These are phyloP conservation scores for Paecilomyces formosus DNA, from an alignment of 2,329 filamentous ascomycete species.

Conservation along the genomic window DNA sequence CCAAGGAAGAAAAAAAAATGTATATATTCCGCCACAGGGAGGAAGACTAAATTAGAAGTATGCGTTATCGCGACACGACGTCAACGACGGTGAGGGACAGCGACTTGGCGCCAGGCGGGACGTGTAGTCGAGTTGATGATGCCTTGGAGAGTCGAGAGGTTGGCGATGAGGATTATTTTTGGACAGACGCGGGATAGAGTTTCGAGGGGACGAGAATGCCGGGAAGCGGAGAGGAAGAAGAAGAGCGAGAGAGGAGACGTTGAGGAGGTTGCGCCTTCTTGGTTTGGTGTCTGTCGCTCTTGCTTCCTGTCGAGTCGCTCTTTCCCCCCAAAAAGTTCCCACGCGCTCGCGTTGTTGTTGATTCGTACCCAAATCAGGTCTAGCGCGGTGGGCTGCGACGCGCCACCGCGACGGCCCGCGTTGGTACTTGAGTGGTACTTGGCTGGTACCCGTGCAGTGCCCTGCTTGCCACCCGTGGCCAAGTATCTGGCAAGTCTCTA, in stretches of 20 bases:
- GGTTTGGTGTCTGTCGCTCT: neutral
- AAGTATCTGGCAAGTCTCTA: neutral
- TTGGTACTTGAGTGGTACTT: neutral
- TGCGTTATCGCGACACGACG: neutral
- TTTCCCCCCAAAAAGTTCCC: neutral
- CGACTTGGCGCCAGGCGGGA: neutral
- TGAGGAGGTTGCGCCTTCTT: neutral
- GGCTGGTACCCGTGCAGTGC: neutral
- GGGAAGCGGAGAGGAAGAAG: neutral
- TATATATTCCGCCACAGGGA: neutral
- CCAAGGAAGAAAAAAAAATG: neutral
- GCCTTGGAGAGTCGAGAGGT: neutral
- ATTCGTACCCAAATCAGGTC: neutral
- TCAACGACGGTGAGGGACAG: neutral
- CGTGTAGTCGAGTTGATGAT: neutral
- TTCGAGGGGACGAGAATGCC: neutral
- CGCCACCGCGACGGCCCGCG: neutral
- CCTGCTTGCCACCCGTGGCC: neutral
- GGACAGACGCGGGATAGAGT: neutral
- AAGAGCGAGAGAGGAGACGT: neutral
- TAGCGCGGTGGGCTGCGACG: neutral
- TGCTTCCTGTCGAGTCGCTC: neutral
- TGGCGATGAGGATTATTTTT: neutral
- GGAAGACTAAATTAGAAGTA: neutral
- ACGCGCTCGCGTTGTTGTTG: slow-evolving; percentile 1